A percentile compares a stretch with the other conserved stretches of the same genome.
phyloP scores from a whole-genome alignment of 2,329 filamentous ascomycete species.

The Fusarium domesticum region DNA sequence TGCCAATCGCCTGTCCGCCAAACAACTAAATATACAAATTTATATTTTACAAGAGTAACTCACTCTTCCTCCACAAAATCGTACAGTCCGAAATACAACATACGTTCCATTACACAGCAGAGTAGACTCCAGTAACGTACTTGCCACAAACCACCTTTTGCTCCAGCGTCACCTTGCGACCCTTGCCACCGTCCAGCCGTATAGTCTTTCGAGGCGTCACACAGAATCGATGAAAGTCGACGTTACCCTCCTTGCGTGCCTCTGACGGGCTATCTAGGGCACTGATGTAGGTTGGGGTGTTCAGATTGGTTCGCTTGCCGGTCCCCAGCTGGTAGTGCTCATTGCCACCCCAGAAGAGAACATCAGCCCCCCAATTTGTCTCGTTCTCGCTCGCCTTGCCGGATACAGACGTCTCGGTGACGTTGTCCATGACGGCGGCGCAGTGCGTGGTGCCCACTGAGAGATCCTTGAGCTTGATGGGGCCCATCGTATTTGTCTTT shows the following conservation, averaged over 20 bases:
- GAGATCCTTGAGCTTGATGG: constrained; percentile 73
- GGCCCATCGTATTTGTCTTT: constrained; percentile 59
- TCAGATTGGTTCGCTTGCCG: constrained; percentile 79
- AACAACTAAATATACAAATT: background rate
- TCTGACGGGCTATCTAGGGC: constrained; percentile 65
- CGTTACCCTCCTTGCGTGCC: constrained; percentile 54
- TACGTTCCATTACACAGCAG: constrained; percentile 44
- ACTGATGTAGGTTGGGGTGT: constrained; percentile 72
- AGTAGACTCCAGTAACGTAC: constrained; percentile 80
- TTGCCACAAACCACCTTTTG: constrained; percentile 87
- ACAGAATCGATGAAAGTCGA: constrained; percentile 71
- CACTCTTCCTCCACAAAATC: constrained; percentile 3
- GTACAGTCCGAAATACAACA: background rate
- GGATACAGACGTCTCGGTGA: constrained; percentile 61
- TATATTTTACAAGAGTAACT: background rate
- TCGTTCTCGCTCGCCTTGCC: constrained; percentile 57
- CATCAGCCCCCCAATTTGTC: constrained; percentile 84
- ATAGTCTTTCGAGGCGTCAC: constrained; percentile 75
- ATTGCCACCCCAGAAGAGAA: constrained; percentile 92
- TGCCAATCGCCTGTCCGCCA: no score
- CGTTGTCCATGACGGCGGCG: constrained; percentile 79
- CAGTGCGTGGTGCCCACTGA: constrained; percentile 78
- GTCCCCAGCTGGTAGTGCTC: constrained; percentile 92
- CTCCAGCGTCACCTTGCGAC: constrained; percentile 72
- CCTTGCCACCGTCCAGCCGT: constrained; percentile 56